These are phyloP conservation scores for Malassezia nana DNA, from an alignment of 1,284 basidiomycete genomes.

Conservation along the genomic window DNA sequence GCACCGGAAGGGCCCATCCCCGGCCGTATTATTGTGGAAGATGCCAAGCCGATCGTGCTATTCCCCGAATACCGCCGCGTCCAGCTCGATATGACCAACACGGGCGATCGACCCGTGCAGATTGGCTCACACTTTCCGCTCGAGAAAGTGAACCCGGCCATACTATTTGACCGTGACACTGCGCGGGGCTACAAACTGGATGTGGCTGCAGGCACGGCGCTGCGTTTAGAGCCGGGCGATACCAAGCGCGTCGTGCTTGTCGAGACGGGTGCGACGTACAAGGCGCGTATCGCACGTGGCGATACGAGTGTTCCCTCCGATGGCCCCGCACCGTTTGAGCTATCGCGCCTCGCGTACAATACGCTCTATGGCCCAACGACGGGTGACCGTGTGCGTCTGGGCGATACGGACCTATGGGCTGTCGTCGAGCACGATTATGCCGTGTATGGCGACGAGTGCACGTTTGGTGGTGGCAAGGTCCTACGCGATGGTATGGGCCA, in stretches of 20 bases:
- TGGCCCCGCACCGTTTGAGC: conserved; percentile 19
- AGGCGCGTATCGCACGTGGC: conserved; percentile 5
- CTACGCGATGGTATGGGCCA: conserved; percentile 58
- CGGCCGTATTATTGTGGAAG: conserved; percentile 26
- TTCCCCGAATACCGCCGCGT: conserved; percentile 65
- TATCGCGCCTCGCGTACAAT: conserved; percentile 36
- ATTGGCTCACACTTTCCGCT: conserved; percentile 62
- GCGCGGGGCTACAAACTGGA: conserved; percentile 80
- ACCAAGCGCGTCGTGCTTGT: conserved; percentile 72
- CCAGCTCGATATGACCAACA: conserved; percentile 72
- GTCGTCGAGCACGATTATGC: conserved; percentile 82
- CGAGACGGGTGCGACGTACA: conserved; percentile 54
- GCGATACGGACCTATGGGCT: conserved; percentile 83
- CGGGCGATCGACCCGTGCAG: conserved; percentile 87
- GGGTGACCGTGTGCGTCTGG: conserved; percentile 78
- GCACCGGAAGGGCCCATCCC: conserved; percentile 21
- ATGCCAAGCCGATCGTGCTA: conserved; percentile 57
- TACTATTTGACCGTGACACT: conserved; percentile 70
- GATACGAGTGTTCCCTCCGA: conserved; percentile 15
- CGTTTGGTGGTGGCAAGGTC: conserved; percentile 73
- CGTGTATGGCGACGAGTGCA: conserved; percentile 76
- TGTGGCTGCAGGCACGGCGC: conserved; percentile 84
- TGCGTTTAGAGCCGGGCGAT: conserved; percentile 92
- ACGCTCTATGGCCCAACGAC: conserved; percentile 65
- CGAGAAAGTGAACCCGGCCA: conserved; percentile 71